These are phyloP conservation scores for Athelia sp. DNA, from an alignment of 1,284 basidiomycete genomes.

Conservation along the genomic window DNA sequence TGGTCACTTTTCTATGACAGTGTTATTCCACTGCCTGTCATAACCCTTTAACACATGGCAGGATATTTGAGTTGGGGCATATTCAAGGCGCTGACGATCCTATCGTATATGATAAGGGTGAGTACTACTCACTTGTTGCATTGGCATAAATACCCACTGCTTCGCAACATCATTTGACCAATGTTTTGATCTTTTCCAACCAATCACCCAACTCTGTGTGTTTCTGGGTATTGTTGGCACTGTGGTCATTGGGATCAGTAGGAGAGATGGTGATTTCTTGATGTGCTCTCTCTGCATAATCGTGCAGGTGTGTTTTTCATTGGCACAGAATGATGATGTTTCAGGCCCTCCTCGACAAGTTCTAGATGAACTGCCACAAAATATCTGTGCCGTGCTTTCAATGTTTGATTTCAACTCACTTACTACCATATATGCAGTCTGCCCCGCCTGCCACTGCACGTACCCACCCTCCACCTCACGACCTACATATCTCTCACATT, in stretches of 20 bases:
- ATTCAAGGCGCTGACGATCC: not conserved
- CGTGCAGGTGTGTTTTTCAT: conserved; percentile 7
- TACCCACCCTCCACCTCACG: conserved; percentile 9
- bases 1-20: too few species aligned
- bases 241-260: conserved; percentile 17
- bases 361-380: conserved; percentile 11
- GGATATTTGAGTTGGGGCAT: too few species aligned
- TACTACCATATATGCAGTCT: conserved; percentile 15
- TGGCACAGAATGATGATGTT: conserved; percentile 9
- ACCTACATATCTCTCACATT: conserved; percentile 8
- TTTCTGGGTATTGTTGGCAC: conserved; percentile 16
- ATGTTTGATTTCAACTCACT: conserved; percentile 16
- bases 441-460: conserved; percentile 13
- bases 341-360: not conserved
- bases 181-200: not conserved
- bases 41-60: too few species aligned
- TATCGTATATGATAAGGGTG: not conserved
- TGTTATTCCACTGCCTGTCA: too few species aligned
- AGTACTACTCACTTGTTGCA: not conserved
- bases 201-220: conserved; percentile 16
- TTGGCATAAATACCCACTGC: not conserved
- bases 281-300: conserved; percentile 13
- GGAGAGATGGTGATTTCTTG: conserved; percentile 15
- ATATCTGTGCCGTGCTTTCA: conserved; percentile 12
- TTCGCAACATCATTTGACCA: not conserved